Conservation (phyloP, 768 basidiomycete genomes). For the Tylopilus intermedius region DNA sequence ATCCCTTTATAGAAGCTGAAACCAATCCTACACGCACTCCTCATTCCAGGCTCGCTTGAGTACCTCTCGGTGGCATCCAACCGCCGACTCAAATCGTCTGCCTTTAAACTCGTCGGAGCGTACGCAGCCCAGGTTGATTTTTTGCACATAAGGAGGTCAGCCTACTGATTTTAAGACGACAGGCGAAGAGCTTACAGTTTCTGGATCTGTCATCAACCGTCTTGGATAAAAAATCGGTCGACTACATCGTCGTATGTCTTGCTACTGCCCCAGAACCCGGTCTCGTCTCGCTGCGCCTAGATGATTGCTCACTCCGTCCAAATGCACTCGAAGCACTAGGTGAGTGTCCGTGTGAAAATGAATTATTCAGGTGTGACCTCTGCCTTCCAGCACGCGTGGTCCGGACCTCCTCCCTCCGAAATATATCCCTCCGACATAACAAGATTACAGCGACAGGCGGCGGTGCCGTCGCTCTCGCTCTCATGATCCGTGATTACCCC, state of each 20-base stretch:
- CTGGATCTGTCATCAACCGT: slow-evolving; percentile 85
- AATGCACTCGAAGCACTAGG: slow-evolving; percentile 76
- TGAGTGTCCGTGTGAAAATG: slow-evolving; percentile 34
- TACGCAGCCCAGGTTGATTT: slow-evolving; percentile 65
- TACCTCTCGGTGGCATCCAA: slow-evolving; percentile 87
- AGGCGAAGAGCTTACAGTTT: slow-evolving; percentile 78
- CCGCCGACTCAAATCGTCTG: slow-evolving; percentile 66
- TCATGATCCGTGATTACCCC: slow-evolving; percentile 96
- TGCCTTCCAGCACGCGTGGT: slow-evolving; percentile 63
- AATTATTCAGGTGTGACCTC: not conserved
- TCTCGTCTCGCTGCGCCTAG: slow-evolving; percentile 76
- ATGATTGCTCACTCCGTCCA: slow-evolving; percentile 77
- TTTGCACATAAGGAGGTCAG: not conserved
- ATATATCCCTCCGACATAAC: slow-evolving; percentile 89
- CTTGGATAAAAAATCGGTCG: slow-evolving; percentile 80
- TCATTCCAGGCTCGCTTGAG: slow-evolving; percentile 76
- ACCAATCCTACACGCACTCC: slow-evolving; percentile 82
- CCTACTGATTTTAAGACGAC: not conserved
- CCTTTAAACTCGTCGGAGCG: slow-evolving; percentile 75
- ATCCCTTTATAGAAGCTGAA: slow-evolving; percentile 59
- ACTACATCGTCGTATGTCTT: slow-evolving; percentile 73
- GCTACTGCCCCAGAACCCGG: slow-evolving; percentile 36
- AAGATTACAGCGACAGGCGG: slow-evolving; percentile 80
- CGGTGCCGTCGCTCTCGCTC: slow-evolving; percentile 85
- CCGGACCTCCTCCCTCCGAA: slow-evolving; percentile 75